Evolutionary conservation across 305 asterid genomes (phyloP).

Genomic region (Solanum aculeatissimum): DNA sequence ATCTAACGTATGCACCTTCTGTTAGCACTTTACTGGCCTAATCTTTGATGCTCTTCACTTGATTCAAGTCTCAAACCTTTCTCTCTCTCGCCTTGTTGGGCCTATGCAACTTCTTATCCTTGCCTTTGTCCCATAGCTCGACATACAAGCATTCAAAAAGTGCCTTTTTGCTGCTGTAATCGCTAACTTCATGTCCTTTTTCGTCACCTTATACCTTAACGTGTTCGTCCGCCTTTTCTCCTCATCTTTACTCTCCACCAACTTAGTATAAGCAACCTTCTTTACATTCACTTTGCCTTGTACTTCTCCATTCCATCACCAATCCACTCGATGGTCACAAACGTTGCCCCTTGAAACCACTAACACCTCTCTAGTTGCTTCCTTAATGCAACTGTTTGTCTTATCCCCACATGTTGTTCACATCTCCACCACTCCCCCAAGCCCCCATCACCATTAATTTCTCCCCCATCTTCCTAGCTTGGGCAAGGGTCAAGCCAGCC

Average conservation of each 20-base stretch:
- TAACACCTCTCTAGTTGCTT: not conserved
- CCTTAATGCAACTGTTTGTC: not conserved
- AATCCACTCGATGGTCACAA: not conserved
- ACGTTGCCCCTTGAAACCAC: not conserved
- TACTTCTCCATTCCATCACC: not conserved
- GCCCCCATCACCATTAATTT: not conserved
- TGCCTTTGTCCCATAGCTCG: not conserved
- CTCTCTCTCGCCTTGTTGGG: not conserved
- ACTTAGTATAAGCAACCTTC: not conserved
- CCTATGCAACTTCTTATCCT: not conserved
- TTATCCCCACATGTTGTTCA: not conserved
- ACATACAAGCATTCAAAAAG: not conserved
- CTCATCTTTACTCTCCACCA: not conserved
- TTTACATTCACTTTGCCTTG: not conserved
- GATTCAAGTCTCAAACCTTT: not conserved
- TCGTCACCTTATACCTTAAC: not conserved
- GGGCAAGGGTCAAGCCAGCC: not conserved
- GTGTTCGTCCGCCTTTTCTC: not conserved
- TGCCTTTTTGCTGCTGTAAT: not conserved
- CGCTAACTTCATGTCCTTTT: not conserved
- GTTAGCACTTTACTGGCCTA: not conserved
- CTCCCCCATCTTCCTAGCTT: not conserved
- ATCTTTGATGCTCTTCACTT: not conserved
- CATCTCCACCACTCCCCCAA: not conserved
- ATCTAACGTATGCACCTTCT: not conserved